phyloP scores from a whole-genome alignment of 805 yeast species.

The Cyberlindnera xishuangbannaensis region DNA sequence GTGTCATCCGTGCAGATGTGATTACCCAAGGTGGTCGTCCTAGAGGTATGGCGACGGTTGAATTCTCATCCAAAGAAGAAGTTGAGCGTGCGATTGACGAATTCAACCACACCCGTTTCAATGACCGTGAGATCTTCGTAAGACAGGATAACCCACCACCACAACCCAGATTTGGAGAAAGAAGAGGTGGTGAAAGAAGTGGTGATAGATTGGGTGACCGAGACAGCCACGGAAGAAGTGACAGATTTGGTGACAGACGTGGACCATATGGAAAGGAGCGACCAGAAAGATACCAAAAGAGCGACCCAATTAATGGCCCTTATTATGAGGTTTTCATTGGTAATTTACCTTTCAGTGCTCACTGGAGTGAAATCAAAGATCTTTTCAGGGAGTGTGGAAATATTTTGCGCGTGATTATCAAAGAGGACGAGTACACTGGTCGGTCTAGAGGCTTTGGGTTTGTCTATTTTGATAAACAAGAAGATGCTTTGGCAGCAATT shows the following conservation, averaged over 20 bases:
- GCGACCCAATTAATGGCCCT: conserved; percentile 14
- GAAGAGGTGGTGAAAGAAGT: conserved; percentile 5
- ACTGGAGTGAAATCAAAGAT: conserved; percentile 84
- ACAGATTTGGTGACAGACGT: conserved; percentile 13
- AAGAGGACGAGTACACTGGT: conserved; percentile 51
- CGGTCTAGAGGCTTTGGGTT: conserved; percentile 85
- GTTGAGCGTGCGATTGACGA: conserved; percentile 67
- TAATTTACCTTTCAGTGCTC: conserved; percentile 74
- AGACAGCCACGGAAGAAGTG: conserved; percentile 14
- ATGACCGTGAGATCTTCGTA: conserved; percentile 79
- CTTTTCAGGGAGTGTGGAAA: conserved; percentile 72
- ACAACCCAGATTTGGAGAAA: conserved; percentile 14
- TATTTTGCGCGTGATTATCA: conserved; percentile 79
- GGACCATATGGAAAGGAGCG: conserved; percentile 14
- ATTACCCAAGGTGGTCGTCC: conserved; percentile 73
- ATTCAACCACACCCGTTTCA: conserved; percentile 57
- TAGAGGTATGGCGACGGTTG: conserved; percentile 90
- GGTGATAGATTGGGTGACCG: conserved; percentile 4
- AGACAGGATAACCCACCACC: conserved; percentile 92
- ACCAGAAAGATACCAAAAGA: conserved; percentile 17
- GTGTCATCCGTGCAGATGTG: conserved; percentile 76
- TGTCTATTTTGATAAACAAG: conserved; percentile 59
- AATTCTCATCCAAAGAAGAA: conserved; percentile 57
- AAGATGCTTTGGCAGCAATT: conserved; percentile 69
- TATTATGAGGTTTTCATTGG: conserved; percentile 63